These are phyloP conservation scores for Rubia tinctorum DNA, from an alignment of 305 asterid genomes.

Conservation along the genomic window DNA sequence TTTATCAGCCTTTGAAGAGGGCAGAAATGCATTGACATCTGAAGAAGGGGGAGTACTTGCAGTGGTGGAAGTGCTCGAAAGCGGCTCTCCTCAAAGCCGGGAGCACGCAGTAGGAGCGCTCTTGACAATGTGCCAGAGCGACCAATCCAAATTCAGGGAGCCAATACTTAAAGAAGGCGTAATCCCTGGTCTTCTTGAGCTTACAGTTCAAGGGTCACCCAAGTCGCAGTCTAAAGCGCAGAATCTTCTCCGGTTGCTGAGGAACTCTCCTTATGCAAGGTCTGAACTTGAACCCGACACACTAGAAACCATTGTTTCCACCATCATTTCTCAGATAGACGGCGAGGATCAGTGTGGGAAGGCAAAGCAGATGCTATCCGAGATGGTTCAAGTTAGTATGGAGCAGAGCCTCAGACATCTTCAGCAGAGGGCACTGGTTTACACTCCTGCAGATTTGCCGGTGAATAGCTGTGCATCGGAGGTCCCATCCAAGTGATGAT, in stretches of 20 bases:
- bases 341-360: slow-evolving; percentile 77
- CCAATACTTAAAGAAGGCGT: slow-evolving; percentile 89
- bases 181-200: slow-evolving; percentile 92
- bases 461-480: slow-evolving; percentile 41
- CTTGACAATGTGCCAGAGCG: slow-evolving; percentile 68
- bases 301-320: slow-evolving; percentile 66
- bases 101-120: slow-evolving; percentile 91
- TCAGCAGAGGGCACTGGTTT: slow-evolving; percentile 79
- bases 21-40: slow-evolving; percentile 54
- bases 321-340: slow-evolving; percentile 74
- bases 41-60: slow-evolving; percentile 92
- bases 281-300: slow-evolving; percentile 75
- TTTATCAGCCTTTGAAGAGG: slow-evolving; percentile 66
- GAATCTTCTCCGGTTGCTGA: slow-evolving; percentile 53
- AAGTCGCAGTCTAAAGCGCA: slow-evolving; percentile 43
- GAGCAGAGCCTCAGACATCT: slow-evolving; percentile 86
- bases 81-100: slow-evolving; percentile 75
- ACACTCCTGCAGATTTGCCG: slow-evolving; percentile 58
- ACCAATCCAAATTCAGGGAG: slow-evolving; percentile 72
- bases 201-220: slow-evolving; percentile 81
- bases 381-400: slow-evolving; percentile 98
- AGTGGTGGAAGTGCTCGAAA: slow-evolving; percentile 80
- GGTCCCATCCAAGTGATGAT: slow-evolving; percentile 48
- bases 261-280: slow-evolving; percentile 79
- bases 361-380: slow-evolving; percentile 86